Conservation (phyloP, 306 rosid genomes). For the Cucurbita argyrosperma region DNA sequence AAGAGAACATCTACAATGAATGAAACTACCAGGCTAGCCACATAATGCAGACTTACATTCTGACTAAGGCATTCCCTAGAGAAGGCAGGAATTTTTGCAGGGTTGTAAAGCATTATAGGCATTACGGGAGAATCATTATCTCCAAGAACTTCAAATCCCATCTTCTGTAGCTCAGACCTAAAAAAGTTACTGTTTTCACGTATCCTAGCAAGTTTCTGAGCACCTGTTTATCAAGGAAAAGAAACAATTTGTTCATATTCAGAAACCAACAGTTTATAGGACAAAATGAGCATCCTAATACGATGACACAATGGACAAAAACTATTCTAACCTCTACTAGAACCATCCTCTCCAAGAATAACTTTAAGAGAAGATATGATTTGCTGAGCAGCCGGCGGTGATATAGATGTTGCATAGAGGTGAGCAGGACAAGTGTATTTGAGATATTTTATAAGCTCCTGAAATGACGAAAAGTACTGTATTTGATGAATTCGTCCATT, state of each 20-base stretch:
- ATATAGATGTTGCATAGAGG: slow-evolving; percentile 80
- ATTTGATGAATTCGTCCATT: neutral
- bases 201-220: slow-evolving; percentile 72
- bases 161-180: slow-evolving; percentile 82
- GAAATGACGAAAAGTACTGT: neutral
- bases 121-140: slow-evolving; percentile 74
- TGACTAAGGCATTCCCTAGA: slow-evolving; percentile 88
- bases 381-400: slow-evolving; percentile 91
- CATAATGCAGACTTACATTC: slow-evolving; percentile 37
- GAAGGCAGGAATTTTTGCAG: slow-evolving; percentile 86
- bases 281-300: neutral
- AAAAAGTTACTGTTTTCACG: slow-evolving; percentile 84
- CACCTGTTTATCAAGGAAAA: slow-evolving; percentile 27
- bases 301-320: neutral
- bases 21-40: neutral
- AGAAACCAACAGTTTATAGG: neutral
- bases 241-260: neutral
- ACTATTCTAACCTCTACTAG: slow-evolving; percentile 50
- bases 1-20: neutral
- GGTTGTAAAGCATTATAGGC: slow-evolving; percentile 94
- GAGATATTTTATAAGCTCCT: slow-evolving; percentile 70
- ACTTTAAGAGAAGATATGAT: slow-evolving; percentile 70
- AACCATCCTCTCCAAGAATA: slow-evolving; percentile 87
- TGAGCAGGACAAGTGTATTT: slow-evolving; percentile 85
- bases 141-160: slow-evolving; percentile 80